Evolutionary conservation across 495 filamentous ascomycete species (phyloP).

Genomic region (Aspergillus hancockii): DNA sequence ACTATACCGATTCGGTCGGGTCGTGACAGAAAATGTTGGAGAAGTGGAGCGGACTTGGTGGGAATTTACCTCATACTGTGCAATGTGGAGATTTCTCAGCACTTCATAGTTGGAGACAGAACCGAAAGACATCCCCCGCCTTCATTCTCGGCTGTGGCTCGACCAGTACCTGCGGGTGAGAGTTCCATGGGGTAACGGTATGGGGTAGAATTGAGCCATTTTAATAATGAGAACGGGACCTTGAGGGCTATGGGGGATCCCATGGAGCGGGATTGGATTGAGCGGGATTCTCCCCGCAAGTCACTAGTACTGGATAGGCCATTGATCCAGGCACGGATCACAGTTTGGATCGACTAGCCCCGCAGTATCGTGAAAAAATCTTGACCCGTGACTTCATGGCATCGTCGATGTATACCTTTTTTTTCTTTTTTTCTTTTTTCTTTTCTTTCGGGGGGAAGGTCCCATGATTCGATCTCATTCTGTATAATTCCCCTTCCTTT

Average conservation of each 20-base stretch:
- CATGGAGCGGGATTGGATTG: slow-evolving; percentile 3
- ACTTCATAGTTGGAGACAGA: too few relatives aligned
- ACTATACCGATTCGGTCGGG: neutral
- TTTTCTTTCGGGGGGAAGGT: neutral
- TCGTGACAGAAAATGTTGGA: slow-evolving; percentile 1
- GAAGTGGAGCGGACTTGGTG: neutral
- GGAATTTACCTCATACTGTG: slow-evolving; percentile 21
- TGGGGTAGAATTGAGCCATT: slow-evolving; percentile 21
- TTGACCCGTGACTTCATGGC: neutral
- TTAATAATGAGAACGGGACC: slow-evolving; percentile 16
- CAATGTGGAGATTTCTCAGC: neutral
- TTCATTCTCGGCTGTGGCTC: neutral
- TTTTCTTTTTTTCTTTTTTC: neutral
- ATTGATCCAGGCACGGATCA: slow-evolving; percentile 25
- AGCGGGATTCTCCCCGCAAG: slow-evolving; percentile 20
- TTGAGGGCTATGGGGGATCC: neutral
- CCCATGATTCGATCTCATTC: neutral
- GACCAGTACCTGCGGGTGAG: slow-evolving; percentile 1
- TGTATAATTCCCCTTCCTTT: neutral
- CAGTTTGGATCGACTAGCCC: slow-evolving; percentile 23
- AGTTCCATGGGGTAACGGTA: slow-evolving; percentile 24
- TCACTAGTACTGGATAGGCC: slow-evolving; percentile 18
- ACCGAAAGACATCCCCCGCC: too few relatives aligned
- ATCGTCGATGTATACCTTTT: neutral
- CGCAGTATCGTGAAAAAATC: slow-evolving; percentile 15